Percentiles rank a stretch among this genome's conserved stretches.
phyloP scores from a whole-genome alignment of 371 early-diverging fungal species.

The Mucor circinelloides region DNA sequence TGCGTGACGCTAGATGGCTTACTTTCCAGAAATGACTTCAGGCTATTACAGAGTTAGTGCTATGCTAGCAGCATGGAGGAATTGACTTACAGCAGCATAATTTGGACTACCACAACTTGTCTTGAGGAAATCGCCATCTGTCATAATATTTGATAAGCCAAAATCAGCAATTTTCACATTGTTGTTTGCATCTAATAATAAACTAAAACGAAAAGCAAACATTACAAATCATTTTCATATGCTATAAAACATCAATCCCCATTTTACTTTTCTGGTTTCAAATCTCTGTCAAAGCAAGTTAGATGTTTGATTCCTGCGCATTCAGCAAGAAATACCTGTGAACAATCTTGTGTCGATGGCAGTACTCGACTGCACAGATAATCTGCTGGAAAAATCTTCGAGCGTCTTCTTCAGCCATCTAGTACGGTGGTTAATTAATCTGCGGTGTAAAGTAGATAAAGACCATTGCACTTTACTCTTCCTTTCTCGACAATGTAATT shows the following conservation, averaged over 20 bases:
- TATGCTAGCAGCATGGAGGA: background rate
- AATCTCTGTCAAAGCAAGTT: constrained; percentile 60
- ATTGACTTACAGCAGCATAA: constrained; percentile 73
- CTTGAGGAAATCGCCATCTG: constrained; percentile 94
- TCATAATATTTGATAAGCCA: constrained; percentile 95
- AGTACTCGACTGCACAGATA: constrained; percentile 97
- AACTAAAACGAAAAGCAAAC: constrained; percentile 39
- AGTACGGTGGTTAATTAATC: background rate
- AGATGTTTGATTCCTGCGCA: background rate
- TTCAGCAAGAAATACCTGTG: constrained; percentile 70
- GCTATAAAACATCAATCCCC: background rate
- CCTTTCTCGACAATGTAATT: constrained; percentile 96
- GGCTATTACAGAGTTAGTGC: constrained; percentile 54
- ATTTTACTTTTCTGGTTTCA: constrained; percentile 79
- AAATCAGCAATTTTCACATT: constrained; percentile 98
- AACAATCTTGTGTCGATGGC: constrained; percentile 97
- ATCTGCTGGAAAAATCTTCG: constrained; percentile 97
- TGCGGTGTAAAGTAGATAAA: background rate
- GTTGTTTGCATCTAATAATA: constrained; percentile 90
- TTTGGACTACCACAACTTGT: constrained; percentile 94
- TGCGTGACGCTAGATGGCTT: constrained; percentile 14
- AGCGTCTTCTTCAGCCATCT: constrained; percentile 91
- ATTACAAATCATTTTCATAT: background rate
- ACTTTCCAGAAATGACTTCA: constrained; percentile 94
- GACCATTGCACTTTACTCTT: constrained; percentile 50